Base-by-base conservation (phyloP, 2,329 filamentous ascomycete species). In the Plenodomus lindquistii region DNA sequence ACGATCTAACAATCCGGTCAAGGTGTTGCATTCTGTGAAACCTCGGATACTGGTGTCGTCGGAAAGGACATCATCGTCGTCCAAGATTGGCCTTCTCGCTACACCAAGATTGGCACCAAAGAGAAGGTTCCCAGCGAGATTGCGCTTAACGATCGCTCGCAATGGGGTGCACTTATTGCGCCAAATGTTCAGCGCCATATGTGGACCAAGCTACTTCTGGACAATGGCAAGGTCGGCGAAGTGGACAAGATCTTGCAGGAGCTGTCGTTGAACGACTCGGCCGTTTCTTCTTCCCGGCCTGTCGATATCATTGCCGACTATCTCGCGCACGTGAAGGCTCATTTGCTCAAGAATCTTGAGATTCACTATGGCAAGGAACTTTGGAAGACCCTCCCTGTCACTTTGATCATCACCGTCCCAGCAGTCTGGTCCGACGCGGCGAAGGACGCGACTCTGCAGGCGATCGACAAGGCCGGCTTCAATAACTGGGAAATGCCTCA, bases 21-120 rank as follows among this genome's bases (percentile, higher is more conserved):
- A 62, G 67, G 66, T 8, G 59, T 70, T 0, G 48, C 62, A 0
- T 69, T 61, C 39, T 65, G 60, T 21, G 66, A 69, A 20, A 53
- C 55, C 0, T 54, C 53, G 3, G 52, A 54, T 10, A 51, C 29
- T 7, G 50, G 39, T n/a, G n/a, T n/a, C n/a, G 11, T 3, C 8
- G 2, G 41, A 45, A 3, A 52, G 48, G 2, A 39, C 61, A 59
- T 68, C 18, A 47, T 61, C 13, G 39, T 68, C 9, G 46, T 70
- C 16, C 43, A 55, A 3, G 48, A 60, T 18, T 70, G 64, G 65
- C 63, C 65, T 0, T 50, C 60, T 0, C 16, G 29, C 0, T 48
- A 61, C 20, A 48, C 48, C 0, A 55, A 47, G 43, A 50, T 60
- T 10, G 59, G 50, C 0, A 64, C 62, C 2, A 63, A 55, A 27